Evolutionary conservation across 352 stramenopile genomes (phyloP).

Genomic region (Pythium aphanidermatum): DNA sequence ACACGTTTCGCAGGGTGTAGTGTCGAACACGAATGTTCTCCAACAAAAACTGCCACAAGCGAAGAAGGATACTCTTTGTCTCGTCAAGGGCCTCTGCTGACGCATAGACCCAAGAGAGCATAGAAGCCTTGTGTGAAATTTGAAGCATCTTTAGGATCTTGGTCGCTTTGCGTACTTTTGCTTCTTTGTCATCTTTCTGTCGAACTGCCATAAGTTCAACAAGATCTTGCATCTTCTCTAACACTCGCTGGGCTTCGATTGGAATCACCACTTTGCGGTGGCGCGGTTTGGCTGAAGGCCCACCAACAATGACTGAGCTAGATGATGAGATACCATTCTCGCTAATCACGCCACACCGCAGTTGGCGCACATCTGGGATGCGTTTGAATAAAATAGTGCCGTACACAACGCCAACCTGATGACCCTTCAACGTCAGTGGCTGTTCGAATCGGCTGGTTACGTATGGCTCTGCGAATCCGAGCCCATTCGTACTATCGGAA

Average conservation of each 20-base stretch:
- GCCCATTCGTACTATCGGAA: conserved; percentile 39
- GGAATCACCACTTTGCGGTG: conserved; percentile 77
- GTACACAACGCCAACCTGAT: conserved; percentile 84
- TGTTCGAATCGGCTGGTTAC: conserved; percentile 86
- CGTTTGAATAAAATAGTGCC: conserved; percentile 85
- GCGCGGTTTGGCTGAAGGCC: conserved; percentile 49
- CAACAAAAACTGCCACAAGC: conserved; percentile 83
- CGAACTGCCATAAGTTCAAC: conserved; percentile 83
- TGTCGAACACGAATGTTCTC: conserved; percentile 89
- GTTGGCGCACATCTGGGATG: conserved; percentile 83
- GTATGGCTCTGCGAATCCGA: conserved; percentile 65
- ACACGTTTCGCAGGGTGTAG: conserved; percentile 86
- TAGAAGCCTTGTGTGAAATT: conserved; percentile 86
- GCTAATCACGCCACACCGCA: conserved; percentile 83
- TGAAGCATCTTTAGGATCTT: conserved; percentile 89
- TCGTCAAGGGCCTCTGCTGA: conserved; percentile 79
- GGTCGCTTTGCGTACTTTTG: conserved; percentile 84
- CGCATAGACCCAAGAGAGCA: conserved; percentile 86
- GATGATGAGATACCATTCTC: conserved; percentile 85
- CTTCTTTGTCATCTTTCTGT: conserved; percentile 88
- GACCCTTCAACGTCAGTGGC: conserved; percentile 79
- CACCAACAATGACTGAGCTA: conserved; percentile 82
- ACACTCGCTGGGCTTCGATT: conserved; percentile 76
- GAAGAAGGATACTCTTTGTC: conserved; percentile 80
- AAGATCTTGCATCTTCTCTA: conserved; percentile 87